Evolutionary conservation across 805 yeast species (phyloP).

Genomic region (Barnettozyma populi): DNA sequence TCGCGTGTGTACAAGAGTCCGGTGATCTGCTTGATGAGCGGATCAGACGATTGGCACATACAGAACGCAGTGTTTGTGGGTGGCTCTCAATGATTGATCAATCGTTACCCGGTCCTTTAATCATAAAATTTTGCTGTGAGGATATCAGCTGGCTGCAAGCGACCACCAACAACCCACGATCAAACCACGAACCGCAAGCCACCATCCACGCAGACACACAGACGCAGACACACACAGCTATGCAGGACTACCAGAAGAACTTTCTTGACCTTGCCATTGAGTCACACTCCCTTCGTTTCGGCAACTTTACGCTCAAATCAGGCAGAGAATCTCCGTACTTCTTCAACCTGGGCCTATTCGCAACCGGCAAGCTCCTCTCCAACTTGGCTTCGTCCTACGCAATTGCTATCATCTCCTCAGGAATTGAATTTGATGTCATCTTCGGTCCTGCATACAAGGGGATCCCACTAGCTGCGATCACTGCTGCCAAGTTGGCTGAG

Average conservation of each 20-base stretch:
- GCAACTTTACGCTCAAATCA: conserved; percentile 82
- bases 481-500: conserved; percentile 89
- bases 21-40: too few species aligned
- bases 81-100: too few species aligned
- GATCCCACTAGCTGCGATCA: conserved; percentile 89
- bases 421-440: conserved; percentile 79
- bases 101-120: too few species aligned
- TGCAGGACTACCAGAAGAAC: conserved; percentile 49
- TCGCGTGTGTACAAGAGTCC: too few species aligned
- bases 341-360: conserved; percentile 88
- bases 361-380: conserved; percentile 72
- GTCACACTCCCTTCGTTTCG: conserved; percentile 79
- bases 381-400: conserved; percentile 87
- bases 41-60: too few species aligned
- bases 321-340: conserved; percentile 96
- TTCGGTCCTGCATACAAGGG: conserved; percentile 99
- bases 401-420: conserved; percentile 73
- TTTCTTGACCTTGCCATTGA: conserved; percentile 81
- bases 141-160: too few species aligned
- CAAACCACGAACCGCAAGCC: too few species aligned
- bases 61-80: too few species aligned
- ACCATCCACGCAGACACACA: too few species aligned
- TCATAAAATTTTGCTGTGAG: too few species aligned
- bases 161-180: too few species aligned
- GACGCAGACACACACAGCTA: background rate